Evolutionary conservation across 345 rosid genomes (phyloP), one percentile per base, ranked within the genome.

Genomic region (Euphorbia tirucalli): DNA sequence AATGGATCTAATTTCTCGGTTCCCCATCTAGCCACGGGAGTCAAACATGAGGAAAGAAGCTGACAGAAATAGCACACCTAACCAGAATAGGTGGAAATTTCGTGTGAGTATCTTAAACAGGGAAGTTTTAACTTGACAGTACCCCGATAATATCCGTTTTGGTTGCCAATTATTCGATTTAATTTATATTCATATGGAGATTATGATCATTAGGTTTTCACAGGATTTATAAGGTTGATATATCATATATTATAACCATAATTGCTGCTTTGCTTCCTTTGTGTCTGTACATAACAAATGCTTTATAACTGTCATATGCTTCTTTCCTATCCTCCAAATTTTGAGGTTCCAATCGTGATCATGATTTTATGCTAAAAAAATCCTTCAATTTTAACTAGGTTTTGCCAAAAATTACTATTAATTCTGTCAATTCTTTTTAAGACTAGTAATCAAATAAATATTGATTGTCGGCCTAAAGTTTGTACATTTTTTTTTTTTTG

Each of bases 101-200:
- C 55, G 16, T 48, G 62, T 64, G 7, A 31, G 70, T 61, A 55
- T 65, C 48, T 37, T 41, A 39, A 63, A 25, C 62, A 2, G n/a
- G 68, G 52, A 60, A 10, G 22, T 57, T 72, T 72, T 7, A 64
- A 69, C 60, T 62, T 65, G 66, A 68, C 30, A 54, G 14, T 48
- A 19, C 30, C 71, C 28, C 8, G 16, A 25, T 31, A 24, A 30
- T 50, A 49, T 60, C n/a, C 11, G 16, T 48, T 69, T 41, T 15
- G 21, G 43, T 50, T 60, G n/a, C 58, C 13, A 28, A 43, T 37
- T 39, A 22, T 28, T 60, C 57, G 14, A n/a, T 64, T 32, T 16
- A 9, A 21, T 39, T 1, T 60, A 44, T 66, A 46, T 70, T 49
- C 19, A 66, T 50, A 61, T 64, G 71, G 52, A 73, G 70, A 65